phyloP scores from a whole-genome alignment of 1,139 yeast species.

The Zygosaccharomyces pseudobailii region DNA sequence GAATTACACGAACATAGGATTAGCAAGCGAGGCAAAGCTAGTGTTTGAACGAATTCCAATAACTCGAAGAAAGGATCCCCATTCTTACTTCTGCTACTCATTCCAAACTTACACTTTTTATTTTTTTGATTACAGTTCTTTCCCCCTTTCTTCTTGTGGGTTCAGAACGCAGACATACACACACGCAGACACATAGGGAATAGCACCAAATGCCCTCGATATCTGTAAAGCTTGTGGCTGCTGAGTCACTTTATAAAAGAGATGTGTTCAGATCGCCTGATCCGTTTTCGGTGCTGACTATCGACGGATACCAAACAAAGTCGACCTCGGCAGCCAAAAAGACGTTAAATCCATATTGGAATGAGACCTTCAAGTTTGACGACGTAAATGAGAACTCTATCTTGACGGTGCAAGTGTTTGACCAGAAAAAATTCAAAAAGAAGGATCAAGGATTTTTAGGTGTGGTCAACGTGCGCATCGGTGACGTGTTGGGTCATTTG shows the following conservation, averaged over 20 bases:
- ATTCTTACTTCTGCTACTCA: background rate
- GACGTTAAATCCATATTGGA: slow-evolving; percentile 97
- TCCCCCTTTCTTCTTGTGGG: background rate
- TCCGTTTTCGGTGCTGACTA: slow-evolving; percentile 95
- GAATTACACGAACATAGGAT: background rate
- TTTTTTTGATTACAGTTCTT: background rate
- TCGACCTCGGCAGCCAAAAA: slow-evolving; percentile 91
- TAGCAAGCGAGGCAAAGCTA: background rate
- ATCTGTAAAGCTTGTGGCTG: slow-evolving; percentile 83
- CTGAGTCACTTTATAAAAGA: slow-evolving; percentile 90
- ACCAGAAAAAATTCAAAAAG: slow-evolving; percentile 94
- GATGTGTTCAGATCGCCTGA: slow-evolving; percentile 95
- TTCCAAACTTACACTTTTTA: background rate
- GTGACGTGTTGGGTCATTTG: slow-evolving; percentile 76
- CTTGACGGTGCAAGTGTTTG: slow-evolving; percentile 89
- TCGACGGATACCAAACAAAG: slow-evolving; percentile 94
- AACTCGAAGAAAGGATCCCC: background rate
- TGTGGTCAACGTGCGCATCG: slow-evolving; percentile 85
- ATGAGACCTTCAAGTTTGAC: slow-evolving; percentile 70
- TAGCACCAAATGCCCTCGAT: slow-evolving; percentile 30
- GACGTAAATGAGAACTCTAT: slow-evolving; percentile 81
- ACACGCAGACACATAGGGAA: background rate
- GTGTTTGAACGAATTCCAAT: background rate
- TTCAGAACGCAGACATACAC: background rate
- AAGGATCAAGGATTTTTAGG: slow-evolving; percentile 99